Evolutionary conservation across 768 basidiomycete genomes (phyloP).

Genomic region (Exsudoporus frostii): DNA sequence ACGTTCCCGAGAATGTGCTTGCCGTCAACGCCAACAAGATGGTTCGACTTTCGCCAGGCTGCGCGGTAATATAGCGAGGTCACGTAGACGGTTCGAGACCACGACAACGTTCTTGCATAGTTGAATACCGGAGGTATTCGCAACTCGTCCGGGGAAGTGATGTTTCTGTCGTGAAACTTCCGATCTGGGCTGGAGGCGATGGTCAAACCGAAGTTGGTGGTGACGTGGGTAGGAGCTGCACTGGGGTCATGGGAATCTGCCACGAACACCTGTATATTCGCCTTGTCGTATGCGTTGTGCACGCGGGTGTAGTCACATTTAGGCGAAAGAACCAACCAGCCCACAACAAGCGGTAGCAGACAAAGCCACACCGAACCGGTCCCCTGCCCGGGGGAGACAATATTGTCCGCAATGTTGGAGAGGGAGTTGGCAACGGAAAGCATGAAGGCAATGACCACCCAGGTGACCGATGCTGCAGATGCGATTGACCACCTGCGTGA

Average conservation of each 20-base stretch:
- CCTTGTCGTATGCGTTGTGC: slow-evolving; percentile 11
- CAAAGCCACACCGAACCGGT: slow-evolving; percentile 43
- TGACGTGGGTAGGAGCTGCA: not conserved
- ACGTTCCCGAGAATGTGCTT: not conserved
- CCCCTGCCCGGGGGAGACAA: slow-evolving; percentile 37
- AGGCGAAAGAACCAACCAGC: slow-evolving; percentile 40
- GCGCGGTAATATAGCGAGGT: slow-evolving; percentile 15
- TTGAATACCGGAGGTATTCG: slow-evolving; percentile 24
- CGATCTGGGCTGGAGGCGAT: slow-evolving; percentile 7
- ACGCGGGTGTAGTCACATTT: slow-evolving; percentile 37
- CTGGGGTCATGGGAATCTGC: not conserved
- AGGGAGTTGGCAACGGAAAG: slow-evolving; percentile 16
- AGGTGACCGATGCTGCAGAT: slow-evolving; percentile 37
- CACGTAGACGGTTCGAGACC: slow-evolving; percentile 16
- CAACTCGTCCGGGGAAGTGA: slow-evolving; percentile 20
- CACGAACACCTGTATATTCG: slow-evolving; percentile 5
- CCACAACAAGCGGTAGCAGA: slow-evolving; percentile 38
- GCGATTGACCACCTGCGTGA: slow-evolving; percentile 40
- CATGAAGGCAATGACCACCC: slow-evolving; percentile 42
- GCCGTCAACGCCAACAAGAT: slow-evolving; percentile 1
- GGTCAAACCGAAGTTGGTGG: slow-evolving; percentile 8
- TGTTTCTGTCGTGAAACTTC: not conserved
- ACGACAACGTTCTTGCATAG: slow-evolving; percentile 20
- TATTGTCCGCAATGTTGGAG: slow-evolving; percentile 12
- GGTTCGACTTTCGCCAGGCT: slow-evolving; percentile 7